Evolutionary conservation across 2,329 filamentous ascomycete genomes (phyloP), one percentile per base, ranked within the genome.

Genomic region (Ceratocystis albifundus): DNA sequence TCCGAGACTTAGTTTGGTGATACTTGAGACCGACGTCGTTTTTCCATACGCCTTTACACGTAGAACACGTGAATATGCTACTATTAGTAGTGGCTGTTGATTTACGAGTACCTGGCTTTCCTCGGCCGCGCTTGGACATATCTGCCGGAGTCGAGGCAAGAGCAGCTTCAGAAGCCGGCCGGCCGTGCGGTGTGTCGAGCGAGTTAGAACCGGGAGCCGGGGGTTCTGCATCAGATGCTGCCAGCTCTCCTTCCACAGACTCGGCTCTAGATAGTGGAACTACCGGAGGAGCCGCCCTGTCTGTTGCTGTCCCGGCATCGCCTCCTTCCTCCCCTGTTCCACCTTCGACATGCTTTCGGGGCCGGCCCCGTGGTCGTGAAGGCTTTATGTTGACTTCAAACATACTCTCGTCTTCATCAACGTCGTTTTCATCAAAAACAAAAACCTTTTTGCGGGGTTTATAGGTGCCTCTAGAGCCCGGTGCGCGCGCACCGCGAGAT

Each of bases 1-100:
- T 80, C 67, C 76, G 76, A 0, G 82, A 81, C 70, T 84, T 84
- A 44, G 79, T 79, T 15, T 80, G 73, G 69, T 85, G 83, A 70
- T 85, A 85, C 63, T 83, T 82, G 17, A 85, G 74, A 0, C 83
- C 83, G 59, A 82, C 75, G 44, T 80, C 76, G 64, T 85, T 85
- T 72, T 84, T 84, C 82, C 82, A 85, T 10, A 73, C 74, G 2
- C 77, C 78, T 8, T 78, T 78, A 67, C 83, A 85, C 55, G 78
- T 80, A 8, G 81, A 77, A 68, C 83, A 85, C 22, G 73, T 75
- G 70, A 75, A 83, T 1, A 74, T 70, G 32, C 74, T 74, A 17
- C 69, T 66, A 44, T 59, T 67, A n/a, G 71, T 62, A 4, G 57
- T 41, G 2, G 55, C 36, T 25, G 66, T n/a, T 17, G n/a, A 46